Evolutionary conservation across 78 protist genomes (phyloP).

Genomic region (Speleostelium caveatum): DNA sequence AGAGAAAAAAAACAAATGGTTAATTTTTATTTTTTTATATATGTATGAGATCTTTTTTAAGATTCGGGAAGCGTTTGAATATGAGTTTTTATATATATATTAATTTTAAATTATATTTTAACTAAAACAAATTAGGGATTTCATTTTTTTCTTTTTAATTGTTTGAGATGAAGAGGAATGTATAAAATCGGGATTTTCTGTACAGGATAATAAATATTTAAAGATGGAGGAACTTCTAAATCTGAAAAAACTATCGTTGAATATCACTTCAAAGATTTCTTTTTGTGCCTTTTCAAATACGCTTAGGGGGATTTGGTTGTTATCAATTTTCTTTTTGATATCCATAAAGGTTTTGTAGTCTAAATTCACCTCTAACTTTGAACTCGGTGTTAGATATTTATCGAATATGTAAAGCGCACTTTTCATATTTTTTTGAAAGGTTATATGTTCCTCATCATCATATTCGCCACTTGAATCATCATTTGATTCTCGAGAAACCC

Average conservation of each 20-base stretch:
- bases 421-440: constrained; percentile 11
- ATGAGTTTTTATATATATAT: background rate
- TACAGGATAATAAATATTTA: background rate
- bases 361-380: constrained; percentile 60
- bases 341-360: constrained; percentile 59
- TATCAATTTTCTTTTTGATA: constrained; percentile 41
- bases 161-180: background rate
- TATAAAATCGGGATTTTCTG: constrained; percentile 7
- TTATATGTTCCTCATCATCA: background rate
- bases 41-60: too few species aligned
- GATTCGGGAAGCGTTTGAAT: background rate
- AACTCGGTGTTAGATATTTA: constrained; percentile 39
- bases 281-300: constrained; percentile 58
- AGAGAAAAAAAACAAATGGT: too few species aligned
- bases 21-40: too few species aligned
- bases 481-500: constrained; percentile 8
- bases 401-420: constrained; percentile 37
- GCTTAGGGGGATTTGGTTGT: constrained; percentile 12
- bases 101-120: too few species aligned
- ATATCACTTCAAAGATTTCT: constrained; percentile 52
- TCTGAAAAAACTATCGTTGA: constrained; percentile 54
- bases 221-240: constrained; percentile 29
- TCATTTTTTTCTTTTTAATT: background rate
- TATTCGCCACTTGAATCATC: constrained; percentile 8
- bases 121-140: background rate